Evolutionary conservation across 352 stramenopile genomes (phyloP).

Genomic region (Phytophthora capsici): DNA sequence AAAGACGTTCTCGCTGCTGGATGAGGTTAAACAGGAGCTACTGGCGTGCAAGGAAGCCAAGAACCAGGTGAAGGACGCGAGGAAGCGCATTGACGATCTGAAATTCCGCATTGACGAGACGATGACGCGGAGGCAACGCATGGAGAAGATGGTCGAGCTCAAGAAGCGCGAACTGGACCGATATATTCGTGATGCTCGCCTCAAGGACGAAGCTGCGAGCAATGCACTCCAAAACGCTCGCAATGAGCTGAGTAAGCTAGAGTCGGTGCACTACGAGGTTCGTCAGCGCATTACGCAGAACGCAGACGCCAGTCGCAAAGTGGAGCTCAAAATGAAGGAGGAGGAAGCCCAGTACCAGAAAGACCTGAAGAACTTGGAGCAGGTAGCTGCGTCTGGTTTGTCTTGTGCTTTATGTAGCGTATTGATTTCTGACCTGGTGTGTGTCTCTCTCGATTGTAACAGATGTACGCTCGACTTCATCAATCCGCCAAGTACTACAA

Average conservation of each 20-base stretch:
- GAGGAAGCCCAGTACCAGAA: slow-evolving; percentile 70
- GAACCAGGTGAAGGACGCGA: slow-evolving; percentile 67
- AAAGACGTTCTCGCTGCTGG: slow-evolving; percentile 67
- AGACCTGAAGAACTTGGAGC: slow-evolving; percentile 66
- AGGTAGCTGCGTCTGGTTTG: slow-evolving; percentile 39
- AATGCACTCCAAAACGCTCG: slow-evolving; percentile 61
- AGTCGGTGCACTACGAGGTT: slow-evolving; percentile 51
- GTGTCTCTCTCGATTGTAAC: slow-evolving; percentile 4
- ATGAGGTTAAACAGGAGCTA: slow-evolving; percentile 70
- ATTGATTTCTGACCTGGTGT: slow-evolving; percentile 9
- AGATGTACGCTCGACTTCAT: slow-evolving; percentile 79
- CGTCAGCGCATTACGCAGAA: slow-evolving; percentile 62
- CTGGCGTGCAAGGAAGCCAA: slow-evolving; percentile 75
- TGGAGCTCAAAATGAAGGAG: slow-evolving; percentile 72
- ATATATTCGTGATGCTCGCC: slow-evolving; percentile 67
- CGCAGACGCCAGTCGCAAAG: slow-evolving; percentile 58
- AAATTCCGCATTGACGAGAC: slow-evolving; percentile 54
- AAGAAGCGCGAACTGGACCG: slow-evolving; percentile 73
- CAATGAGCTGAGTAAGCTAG: slow-evolving; percentile 62
- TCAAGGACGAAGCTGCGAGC: slow-evolving; percentile 66
- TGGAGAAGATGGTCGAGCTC: slow-evolving; percentile 74
- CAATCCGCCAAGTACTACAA: slow-evolving; percentile 76
- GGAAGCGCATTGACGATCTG: slow-evolving; percentile 61
- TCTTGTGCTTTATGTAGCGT: neutral
- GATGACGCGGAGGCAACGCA: slow-evolving; percentile 68